Evolutionary conservation across 805 yeast species (phyloP), one percentile per base, ranked within the genome.

Genomic region (Starmerella floris): DNA sequence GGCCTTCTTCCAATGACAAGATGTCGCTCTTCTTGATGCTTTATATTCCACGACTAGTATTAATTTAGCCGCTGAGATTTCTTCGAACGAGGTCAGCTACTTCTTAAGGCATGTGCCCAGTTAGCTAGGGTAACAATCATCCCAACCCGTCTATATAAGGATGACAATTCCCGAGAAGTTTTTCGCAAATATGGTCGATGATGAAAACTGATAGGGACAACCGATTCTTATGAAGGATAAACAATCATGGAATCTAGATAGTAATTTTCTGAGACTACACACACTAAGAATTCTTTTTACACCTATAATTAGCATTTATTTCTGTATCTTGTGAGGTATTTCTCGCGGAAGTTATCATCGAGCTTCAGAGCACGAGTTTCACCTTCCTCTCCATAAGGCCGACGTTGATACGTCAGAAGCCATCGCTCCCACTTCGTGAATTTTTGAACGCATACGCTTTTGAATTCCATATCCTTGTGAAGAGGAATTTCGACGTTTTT

Each of bases 381-480:
- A 1, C 75, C 76, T 21, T 43, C 45, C 15, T 53, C 59, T 4
- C 62, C 60, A 8, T 39, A 19, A 1, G 51, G 52, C 41, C 82
- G 64, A 56, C 83, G 79, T 39, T 77, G 77, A 56, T 88, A 88
- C 5, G 82, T 88, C 44, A 88, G 60, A 39, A 88, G 65, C 52
- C 95, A 68, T 58, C 98, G 69, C 17, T 95, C 80, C 98, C 98
- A 91, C 59, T 79, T 83, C 61, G 82, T 77, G 62, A 91, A 91
- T 50, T 76, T 83, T 59, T 91, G 98, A 31, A 79, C 88, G 47
- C 93, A 68, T 46, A 77, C 75, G 51, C 80, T 76, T 37, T 78
- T 63, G 52, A 85, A 66, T 53, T 81, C 80, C 44, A 91, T 60
- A 34, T 72, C 73, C 47, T 73, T 68, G 60, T 91, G 95, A 52